These are phyloP conservation scores for Populus hybrid DNA, from an alignment of 441 rosid genomes.

Conservation along the genomic window DNA sequence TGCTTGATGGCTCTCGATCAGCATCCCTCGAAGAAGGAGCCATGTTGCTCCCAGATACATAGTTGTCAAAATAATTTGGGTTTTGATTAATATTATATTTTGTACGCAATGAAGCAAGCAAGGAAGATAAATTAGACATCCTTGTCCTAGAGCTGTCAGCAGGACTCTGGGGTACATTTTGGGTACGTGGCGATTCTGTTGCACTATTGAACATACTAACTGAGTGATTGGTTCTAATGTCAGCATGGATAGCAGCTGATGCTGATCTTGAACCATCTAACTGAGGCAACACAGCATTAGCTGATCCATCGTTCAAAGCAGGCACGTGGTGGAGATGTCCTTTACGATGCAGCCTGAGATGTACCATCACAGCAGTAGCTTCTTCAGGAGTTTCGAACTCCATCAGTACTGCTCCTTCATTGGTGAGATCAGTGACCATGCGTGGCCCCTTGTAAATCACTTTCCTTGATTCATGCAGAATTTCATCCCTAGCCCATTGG, in stretches of 20 bases:
- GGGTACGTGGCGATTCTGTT: constrained; percentile 44
- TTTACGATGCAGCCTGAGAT: constrained; percentile 71
- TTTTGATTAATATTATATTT: constrained; percentile 33
- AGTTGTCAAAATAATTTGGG: constrained; percentile 27
- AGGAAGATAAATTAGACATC: constrained; percentile 43
- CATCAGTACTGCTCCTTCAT: constrained; percentile 81
- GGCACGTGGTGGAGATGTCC: constrained; percentile 49
- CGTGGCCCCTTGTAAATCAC: constrained; percentile 72
- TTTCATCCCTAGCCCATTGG: constrained; percentile 90
- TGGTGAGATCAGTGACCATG: constrained; percentile 68
- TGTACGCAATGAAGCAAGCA: constrained; percentile 39
- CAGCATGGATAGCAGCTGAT: constrained; percentile 33
- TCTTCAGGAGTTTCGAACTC: constrained; percentile 94
- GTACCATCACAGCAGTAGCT: constrained; percentile 78
- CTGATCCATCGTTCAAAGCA: constrained; percentile 38
- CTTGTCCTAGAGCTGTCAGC: constrained; percentile 44
- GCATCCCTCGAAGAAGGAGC: constrained; percentile 29
- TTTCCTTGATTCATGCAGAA: constrained; percentile 82
- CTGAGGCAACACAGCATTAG: constrained; percentile 46
- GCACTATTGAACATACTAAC: constrained; percentile 38
- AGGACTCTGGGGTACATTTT: constrained; percentile 34
- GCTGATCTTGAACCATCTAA: constrained; percentile 57
- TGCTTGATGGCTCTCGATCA: constrained; percentile 34
- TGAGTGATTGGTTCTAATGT: constrained; percentile 34
- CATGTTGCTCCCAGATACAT: constrained; percentile 21